These are phyloP conservation scores for Lasiosphaeria ovina DNA, from an alignment of 495 filamentous ascomycete species.

Conservation along the genomic window DNA sequence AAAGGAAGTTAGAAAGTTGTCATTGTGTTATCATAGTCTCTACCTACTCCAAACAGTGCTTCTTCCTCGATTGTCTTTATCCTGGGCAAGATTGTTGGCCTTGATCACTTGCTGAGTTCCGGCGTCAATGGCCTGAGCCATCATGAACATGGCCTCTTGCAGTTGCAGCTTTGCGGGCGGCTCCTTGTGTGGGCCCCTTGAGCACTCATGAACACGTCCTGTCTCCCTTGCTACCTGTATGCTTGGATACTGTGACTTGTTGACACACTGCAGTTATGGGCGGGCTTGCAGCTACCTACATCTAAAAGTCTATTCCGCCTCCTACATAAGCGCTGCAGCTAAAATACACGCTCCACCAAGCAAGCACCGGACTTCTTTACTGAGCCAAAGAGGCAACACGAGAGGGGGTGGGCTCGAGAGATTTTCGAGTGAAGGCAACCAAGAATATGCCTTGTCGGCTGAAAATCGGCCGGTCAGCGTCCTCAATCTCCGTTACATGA, in stretches of 20 bases:
- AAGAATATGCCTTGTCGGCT: constrained; percentile 62
- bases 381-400: background rate
- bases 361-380: no score
- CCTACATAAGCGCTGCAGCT: background rate
- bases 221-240: background rate
- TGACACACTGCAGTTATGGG: background rate
- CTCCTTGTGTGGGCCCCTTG: background rate
- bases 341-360: background rate
- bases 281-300: no score
- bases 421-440: constrained; percentile 56
- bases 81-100: no score
- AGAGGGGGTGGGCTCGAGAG: background rate
- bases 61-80: no score
- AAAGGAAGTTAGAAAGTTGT: no score
- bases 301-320: no score
- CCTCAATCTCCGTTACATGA: constrained; percentile 58
- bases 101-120: no score
- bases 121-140: no score
- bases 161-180: background rate
- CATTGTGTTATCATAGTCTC: no score
- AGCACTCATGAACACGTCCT: background rate
- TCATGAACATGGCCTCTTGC: background rate
- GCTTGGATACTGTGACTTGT: background rate
- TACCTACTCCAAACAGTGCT: no score
- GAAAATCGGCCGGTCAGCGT: constrained; percentile 60